Conservation (phyloP, 768 basidiomycete species). For the Wakefieldia striispora region DNA sequence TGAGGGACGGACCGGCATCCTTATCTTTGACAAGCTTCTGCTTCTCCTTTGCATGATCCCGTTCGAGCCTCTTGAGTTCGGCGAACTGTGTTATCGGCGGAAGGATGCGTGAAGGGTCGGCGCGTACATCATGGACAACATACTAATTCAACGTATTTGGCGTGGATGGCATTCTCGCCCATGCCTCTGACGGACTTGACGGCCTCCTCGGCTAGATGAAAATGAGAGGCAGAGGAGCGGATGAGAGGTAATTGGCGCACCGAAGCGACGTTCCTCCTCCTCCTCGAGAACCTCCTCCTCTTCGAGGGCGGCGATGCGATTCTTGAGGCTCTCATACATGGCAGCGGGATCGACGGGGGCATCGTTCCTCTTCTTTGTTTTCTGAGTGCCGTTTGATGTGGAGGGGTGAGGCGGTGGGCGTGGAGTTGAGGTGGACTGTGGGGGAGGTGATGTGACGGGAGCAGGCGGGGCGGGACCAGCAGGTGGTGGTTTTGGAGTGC, state of each 20-base stretch:
- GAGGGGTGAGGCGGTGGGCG: slow-evolving; percentile 34
- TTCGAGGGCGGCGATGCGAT: slow-evolving; percentile 83
- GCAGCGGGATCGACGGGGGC: slow-evolving; percentile 74
- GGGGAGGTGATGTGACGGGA: slow-evolving; percentile 47
- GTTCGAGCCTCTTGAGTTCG: slow-evolving; percentile 81
- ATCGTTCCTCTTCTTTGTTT: slow-evolving; percentile 69
- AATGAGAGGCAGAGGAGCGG: slow-evolving; percentile 9
- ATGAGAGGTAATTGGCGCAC: slow-evolving; percentile 41
- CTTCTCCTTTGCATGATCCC: slow-evolving; percentile 89
- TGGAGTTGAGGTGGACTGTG: slow-evolving; percentile 33
- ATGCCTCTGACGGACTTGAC: slow-evolving; percentile 82
- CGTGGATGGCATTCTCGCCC: slow-evolving; percentile 78
- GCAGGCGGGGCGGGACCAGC: slow-evolving; percentile 59
- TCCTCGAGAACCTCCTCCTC: slow-evolving; percentile 86
- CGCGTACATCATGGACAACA: slow-evolving; percentile 27
- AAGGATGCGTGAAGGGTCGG: slow-evolving; percentile 20
- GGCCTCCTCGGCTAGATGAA: slow-evolving; percentile 73
- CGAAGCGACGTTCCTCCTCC: slow-evolving; percentile 78
- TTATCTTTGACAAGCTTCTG: slow-evolving; percentile 90
- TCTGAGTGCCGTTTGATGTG: slow-evolving; percentile 35
- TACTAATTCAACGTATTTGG: slow-evolving; percentile 88
- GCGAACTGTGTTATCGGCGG: slow-evolving; percentile 59
- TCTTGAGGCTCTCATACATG: slow-evolving; percentile 89
- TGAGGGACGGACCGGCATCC: slow-evolving; percentile 63
- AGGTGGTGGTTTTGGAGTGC: slow-evolving; percentile 50